Conservation (phyloP, 352 stramenopile genomes). For the Thalassiosira exigua region DNA sequence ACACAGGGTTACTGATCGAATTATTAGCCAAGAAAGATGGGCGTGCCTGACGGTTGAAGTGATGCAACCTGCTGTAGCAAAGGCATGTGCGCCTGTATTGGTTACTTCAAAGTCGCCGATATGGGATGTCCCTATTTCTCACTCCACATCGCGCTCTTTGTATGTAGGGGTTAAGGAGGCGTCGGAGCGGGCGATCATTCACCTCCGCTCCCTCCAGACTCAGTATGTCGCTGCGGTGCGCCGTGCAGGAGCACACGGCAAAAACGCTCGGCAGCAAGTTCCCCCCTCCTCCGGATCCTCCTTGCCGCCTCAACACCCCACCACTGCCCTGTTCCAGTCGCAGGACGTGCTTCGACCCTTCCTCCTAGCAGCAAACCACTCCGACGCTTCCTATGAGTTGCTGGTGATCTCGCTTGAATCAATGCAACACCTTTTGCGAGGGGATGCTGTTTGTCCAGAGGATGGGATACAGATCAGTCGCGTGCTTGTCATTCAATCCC, state of each 20-base stretch:
- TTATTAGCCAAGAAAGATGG: too few species aligned
- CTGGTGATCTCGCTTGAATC: conserved; percentile 92
- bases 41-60: too few species aligned
- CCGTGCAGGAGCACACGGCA: conserved; percentile 46
- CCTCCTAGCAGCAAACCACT: conserved; percentile 96
- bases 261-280: conserved; percentile 16
- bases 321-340: conserved; percentile 91
- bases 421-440: conserved; percentile 94
- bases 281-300: conserved; percentile 34
- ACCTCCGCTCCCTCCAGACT: conserved; percentile 92
- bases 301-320: conserved; percentile 81
- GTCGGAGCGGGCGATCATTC: conserved; percentile 92
- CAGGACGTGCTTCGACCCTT: conserved; percentile 96
- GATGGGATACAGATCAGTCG: conserved; percentile 94
- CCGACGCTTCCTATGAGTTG: conserved; percentile 92
- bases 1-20: too few species aligned
- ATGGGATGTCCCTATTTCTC: neutral
- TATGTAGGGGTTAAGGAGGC: conserved; percentile 92
- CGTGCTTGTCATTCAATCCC: conserved; percentile 94
- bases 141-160: neutral
- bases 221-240: conserved; percentile 91
- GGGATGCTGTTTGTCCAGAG: conserved; percentile 93
- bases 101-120: too few species aligned
- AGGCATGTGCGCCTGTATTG: too few species aligned
- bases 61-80: too few species aligned